Conservation (phyloP, 805 yeast genomes). For the Ogataea degrootiae region DNA sequence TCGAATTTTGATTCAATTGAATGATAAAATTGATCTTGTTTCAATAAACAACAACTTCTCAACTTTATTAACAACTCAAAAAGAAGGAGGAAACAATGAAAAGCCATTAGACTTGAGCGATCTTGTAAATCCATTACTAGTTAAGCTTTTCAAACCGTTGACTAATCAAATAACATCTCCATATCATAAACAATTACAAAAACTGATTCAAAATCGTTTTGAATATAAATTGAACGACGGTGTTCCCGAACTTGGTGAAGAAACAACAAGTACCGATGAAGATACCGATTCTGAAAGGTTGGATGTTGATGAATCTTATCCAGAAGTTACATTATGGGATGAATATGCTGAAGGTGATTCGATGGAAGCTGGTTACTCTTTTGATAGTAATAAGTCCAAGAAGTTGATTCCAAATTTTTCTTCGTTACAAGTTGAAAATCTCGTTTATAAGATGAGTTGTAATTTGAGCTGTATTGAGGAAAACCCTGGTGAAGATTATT, state of each 20-base stretch:
- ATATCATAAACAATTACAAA: slow-evolving; percentile 6
- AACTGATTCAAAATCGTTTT: slow-evolving; percentile 11
- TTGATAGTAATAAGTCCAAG: not conserved
- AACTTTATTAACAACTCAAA: not conserved
- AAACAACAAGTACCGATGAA: not conserved
- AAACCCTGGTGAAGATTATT: slow-evolving; percentile 20
- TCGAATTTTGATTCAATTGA: slow-evolving; percentile 21
- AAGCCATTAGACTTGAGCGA: slow-evolving; percentile 10
- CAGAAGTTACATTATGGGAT: slow-evolving; percentile 22
- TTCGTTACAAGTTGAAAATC: slow-evolving; percentile 20
- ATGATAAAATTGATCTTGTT: slow-evolving; percentile 17
- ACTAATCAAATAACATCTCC: slow-evolving; percentile 5
- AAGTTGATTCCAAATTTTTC: slow-evolving; percentile 16
- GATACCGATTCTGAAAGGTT: not conserved
- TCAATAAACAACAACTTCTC: slow-evolving; percentile 11
- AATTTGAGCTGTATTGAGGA: slow-evolving; percentile 10
- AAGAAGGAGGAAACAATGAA: not conserved
- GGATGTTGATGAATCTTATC: slow-evolving; percentile 2
- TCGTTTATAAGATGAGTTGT: slow-evolving; percentile 16
- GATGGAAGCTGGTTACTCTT: not conserved
- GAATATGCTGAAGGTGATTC: not conserved
- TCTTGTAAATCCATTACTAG: slow-evolving; percentile 12
- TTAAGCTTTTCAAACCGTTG: slow-evolving; percentile 9
- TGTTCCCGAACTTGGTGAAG: not conserved
- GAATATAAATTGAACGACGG: too few relatives aligned